A percentile compares a stretch with the other conserved stretches of the same genome.
Conservation (phyloP, 2,329 filamentous ascomycete species). For the Kalmusia sp. region DNA sequence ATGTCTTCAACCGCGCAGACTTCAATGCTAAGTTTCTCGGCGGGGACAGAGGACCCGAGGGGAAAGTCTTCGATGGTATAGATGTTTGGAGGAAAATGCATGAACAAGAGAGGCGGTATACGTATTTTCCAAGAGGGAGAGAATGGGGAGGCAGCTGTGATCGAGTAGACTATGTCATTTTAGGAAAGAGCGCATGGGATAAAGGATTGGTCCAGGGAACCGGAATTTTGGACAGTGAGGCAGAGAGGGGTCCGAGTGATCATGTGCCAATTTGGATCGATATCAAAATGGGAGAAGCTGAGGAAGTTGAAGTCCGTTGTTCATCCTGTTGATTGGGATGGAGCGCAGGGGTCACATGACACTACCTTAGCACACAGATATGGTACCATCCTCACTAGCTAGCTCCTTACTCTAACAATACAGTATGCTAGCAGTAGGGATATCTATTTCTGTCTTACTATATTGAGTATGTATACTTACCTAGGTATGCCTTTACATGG, state of each 20-base stretch:
- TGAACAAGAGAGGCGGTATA: constrained; percentile 54
- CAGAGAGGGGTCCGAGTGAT: constrained; percentile 60
- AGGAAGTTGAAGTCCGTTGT: no score
- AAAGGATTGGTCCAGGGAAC: constrained; percentile 43
- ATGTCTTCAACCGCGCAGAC: constrained; percentile 59
- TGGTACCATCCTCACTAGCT: no score
- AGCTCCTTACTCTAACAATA: no score
- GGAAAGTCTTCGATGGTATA: constrained; percentile 39
- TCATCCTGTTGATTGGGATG: no score
- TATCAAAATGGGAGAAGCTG: constrained; percentile 1
- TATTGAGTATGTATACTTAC: no score
- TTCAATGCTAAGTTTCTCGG: constrained; percentile 59
- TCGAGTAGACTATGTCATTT: constrained; percentile 60
- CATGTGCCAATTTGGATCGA: constrained; percentile 60
- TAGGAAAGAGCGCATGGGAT: constrained; percentile 50
- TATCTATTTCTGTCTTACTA: no score
- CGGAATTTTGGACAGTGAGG: constrained; percentile 51
- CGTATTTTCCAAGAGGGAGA: constrained; percentile 54
- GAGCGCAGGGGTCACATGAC: no score
- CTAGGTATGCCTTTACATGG: no score
- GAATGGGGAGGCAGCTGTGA: constrained; percentile 61
- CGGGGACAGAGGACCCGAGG: constrained; percentile 7
- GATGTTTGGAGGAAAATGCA: constrained; percentile 59
- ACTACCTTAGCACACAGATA: no score
- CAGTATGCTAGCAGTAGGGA: no score